These are phyloP conservation scores for Tetrapisispora nanseiensis DNA, from an alignment of 805 yeast species.

Conservation along the genomic window DNA sequence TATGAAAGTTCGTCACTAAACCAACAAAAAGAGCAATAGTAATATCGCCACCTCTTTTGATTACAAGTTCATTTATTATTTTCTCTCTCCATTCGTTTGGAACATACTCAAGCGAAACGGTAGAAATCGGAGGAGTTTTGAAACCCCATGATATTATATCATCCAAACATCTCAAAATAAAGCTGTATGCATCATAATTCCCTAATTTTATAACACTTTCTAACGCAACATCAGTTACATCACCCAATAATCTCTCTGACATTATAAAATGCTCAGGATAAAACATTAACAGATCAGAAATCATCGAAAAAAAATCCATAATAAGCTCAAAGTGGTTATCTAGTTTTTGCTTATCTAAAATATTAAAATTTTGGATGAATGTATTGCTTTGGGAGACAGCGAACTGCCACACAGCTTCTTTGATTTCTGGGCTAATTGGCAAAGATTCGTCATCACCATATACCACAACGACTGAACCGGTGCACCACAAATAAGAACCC, in stretches of 20 bases:
- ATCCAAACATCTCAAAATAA: slow-evolving; percentile 65
- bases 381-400: slow-evolving; percentile 53
- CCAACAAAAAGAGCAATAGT: slow-evolving; percentile 50
- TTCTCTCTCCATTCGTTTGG: slow-evolving; percentile 45
- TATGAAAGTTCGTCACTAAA: slow-evolving; percentile 58
- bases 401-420: slow-evolving; percentile 62
- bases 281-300: slow-evolving; percentile 67
- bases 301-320: slow-evolving; percentile 81
- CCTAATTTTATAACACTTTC: slow-evolving; percentile 40
- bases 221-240: slow-evolving; percentile 50
- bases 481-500: slow-evolving; percentile 86
- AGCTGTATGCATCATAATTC: slow-evolving; percentile 60
- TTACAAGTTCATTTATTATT: slow-evolving; percentile 37
- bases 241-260: slow-evolving; percentile 36
- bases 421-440: slow-evolving; percentile 32
- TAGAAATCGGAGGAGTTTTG: slow-evolving; percentile 68
- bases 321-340: slow-evolving; percentile 44
- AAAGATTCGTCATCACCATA: slow-evolving; percentile 45
- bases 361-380: slow-evolving; percentile 40
- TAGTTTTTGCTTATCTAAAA: slow-evolving; percentile 12
- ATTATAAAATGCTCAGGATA: slow-evolving; percentile 35
- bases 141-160: slow-evolving; percentile 84
- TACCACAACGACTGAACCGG: slow-evolving; percentile 71
- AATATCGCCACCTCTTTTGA: slow-evolving; percentile 47
- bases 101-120: slow-evolving; percentile 40